These are phyloP conservation scores for Papilionanthe hybrid DNA, from an alignment of 116 monocot species.

Conservation along the genomic window DNA sequence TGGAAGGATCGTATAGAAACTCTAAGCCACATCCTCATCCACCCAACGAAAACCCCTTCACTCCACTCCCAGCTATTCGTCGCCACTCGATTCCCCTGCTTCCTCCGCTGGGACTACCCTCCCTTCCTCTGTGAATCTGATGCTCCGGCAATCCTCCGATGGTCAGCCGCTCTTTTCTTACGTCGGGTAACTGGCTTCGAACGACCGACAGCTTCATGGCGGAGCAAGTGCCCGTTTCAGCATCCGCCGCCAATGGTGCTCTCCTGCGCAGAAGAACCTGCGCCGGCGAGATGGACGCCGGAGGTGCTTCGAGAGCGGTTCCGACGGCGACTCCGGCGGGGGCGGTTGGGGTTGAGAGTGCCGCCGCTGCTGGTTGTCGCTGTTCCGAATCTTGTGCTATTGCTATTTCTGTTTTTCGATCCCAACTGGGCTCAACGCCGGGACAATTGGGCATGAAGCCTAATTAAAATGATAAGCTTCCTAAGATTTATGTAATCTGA, in stretches of 20 bases:
- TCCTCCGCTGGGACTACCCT: constrained; percentile 14
- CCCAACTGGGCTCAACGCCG: neutral
- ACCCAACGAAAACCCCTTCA: constrained; percentile 8
- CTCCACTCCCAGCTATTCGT: constrained; percentile 21
- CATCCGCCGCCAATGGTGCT: constrained; percentile 17
- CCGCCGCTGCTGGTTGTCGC: constrained; percentile 4
- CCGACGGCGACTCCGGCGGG: constrained; percentile 8
- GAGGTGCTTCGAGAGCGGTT: constrained; percentile 4
- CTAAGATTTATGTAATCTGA: too few relatives aligned
- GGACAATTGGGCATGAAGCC: neutral
- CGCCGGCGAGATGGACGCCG: constrained; percentile 9
- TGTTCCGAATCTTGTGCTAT: constrained; percentile 2
- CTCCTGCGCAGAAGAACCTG: constrained; percentile 6
- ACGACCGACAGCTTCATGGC: constrained; percentile 6
- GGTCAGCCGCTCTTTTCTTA: constrained; percentile 14
- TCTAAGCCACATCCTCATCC: constrained; percentile 15
- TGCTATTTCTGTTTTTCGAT: constrained; percentile 1
- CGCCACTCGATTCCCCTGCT: constrained; percentile 11
- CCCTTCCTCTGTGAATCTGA: neutral
- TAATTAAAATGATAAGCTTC: too few relatives aligned
- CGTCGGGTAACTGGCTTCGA: neutral
- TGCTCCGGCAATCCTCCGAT: neutral
- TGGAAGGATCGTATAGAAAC: constrained; percentile 3
- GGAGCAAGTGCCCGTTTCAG: constrained; percentile 22
- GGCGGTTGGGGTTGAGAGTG: constrained; percentile 14